Evolutionary conservation across 495 filamentous ascomycete genomes (phyloP).

Genomic region (Penicillium cosmopolitanum): DNA sequence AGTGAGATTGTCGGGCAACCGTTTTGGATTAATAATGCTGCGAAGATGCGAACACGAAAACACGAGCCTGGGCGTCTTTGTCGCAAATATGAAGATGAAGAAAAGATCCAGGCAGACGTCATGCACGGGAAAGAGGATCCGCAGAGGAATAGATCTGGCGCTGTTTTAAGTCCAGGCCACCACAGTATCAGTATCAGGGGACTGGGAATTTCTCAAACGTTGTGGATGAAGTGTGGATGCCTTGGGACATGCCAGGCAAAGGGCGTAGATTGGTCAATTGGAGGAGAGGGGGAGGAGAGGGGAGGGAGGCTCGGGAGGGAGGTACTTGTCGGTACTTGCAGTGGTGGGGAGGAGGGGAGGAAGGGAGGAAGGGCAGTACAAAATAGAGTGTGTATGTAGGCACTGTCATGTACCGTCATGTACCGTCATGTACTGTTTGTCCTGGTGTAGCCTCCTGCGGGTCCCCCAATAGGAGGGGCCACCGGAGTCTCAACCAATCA

Average conservation of each 20-base stretch:
- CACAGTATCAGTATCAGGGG: not conserved
- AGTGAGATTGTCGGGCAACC: not conserved
- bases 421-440: not conserved
- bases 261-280: slow-evolving; percentile 26
- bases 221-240: slow-evolving; percentile 18
- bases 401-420: not conserved
- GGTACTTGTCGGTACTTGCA: not conserved
- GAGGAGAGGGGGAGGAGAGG: not conserved
- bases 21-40: not conserved
- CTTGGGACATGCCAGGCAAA: slow-evolving; percentile 15
- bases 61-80: not conserved
- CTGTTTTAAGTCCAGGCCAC: not conserved
- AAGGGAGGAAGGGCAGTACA: not conserved
- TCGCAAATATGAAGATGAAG: not conserved
- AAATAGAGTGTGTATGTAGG: not conserved
- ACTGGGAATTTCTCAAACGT: not conserved
- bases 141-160: not conserved
- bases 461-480: not conserved
- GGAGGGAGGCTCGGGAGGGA: not conserved
- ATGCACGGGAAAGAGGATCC: not conserved
- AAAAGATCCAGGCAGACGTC: not conserved
- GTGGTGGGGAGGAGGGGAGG: too few relatives aligned
- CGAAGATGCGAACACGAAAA: not conserved
- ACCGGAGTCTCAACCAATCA: slow-evolving; percentile 31
- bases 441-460: slow-evolving; percentile 2